These are phyloP conservation scores for Thelonectria blattea DNA, from an alignment of 2,329 filamentous ascomycete genomes.

Conservation along the genomic window DNA sequence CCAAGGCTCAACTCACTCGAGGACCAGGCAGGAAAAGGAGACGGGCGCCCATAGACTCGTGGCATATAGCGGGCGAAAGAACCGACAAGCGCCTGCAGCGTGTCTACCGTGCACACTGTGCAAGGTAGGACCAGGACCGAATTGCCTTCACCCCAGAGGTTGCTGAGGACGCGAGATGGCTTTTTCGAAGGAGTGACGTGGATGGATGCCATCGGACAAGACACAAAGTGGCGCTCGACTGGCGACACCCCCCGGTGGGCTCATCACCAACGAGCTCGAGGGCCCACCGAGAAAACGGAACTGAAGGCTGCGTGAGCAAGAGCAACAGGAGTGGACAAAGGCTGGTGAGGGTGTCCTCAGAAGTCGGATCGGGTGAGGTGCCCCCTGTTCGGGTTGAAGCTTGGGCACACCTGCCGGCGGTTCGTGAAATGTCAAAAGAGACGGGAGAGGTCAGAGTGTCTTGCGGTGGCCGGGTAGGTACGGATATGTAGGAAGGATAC, in stretches of 20 bases:
- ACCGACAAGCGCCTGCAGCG: neutral
- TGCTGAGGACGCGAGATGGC: slow-evolving; percentile 24
- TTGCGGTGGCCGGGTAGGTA: slow-evolving; percentile 6
- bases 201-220: slow-evolving; percentile 29
- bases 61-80: neutral
- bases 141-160: slow-evolving; percentile 9
- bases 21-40: neutral
- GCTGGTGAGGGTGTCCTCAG: neutral
- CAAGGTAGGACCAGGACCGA: slow-evolving; percentile 4
- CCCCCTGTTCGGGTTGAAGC: slow-evolving; percentile 2
- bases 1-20: slow-evolving; percentile 1
- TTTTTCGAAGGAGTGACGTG: slow-evolving; percentile 24
- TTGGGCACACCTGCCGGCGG: neutral
- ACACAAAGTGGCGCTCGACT: slow-evolving; percentile 21
- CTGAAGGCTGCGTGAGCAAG: slow-evolving; percentile 4
- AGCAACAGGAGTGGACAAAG: no score
- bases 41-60: neutral
- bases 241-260: slow-evolving; percentile 14
- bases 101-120: neutral
- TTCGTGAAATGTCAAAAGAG: neutral
- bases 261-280: slow-evolving; percentile 14
- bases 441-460: slow-evolving; percentile 12
- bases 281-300: slow-evolving; percentile 28
- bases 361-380: slow-evolving; percentile 1
- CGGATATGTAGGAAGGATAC: no score